A percentile compares a stretch with the other conserved stretches of the same genome.
Conservation (phyloP, 805 yeast genomes). For the Blastobotrys chiropterorum region DNA sequence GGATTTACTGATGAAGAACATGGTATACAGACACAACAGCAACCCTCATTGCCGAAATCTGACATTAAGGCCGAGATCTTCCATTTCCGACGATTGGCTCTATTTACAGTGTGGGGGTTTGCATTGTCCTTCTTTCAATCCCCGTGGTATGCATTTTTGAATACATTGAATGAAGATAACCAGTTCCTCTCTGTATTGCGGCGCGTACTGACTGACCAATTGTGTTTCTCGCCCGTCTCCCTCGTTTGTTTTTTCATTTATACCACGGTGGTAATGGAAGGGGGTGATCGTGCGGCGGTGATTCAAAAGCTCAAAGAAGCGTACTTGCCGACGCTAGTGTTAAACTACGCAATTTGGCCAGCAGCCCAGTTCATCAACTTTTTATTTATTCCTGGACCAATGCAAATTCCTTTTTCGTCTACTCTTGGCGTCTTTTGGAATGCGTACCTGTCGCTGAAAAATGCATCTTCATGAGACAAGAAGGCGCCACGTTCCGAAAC, state of each 20-base stretch:
- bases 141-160: conserved; percentile 82
- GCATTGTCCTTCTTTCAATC: conserved; percentile 76
- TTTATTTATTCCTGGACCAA: conserved; percentile 63
- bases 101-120: conserved; percentile 86
- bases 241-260: conserved; percentile 75
- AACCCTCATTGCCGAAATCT: neutral
- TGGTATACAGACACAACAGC: conserved; percentile 4
- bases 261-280: conserved; percentile 75
- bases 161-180: conserved; percentile 67
- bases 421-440: conserved; percentile 90
- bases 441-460: conserved; percentile 55
- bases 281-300: conserved; percentile 60
- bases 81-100: conserved; percentile 62
- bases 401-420: conserved; percentile 89
- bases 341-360: conserved; percentile 92
- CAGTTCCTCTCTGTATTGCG: conserved; percentile 71
- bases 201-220: conserved; percentile 83
- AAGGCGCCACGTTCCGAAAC: neutral
- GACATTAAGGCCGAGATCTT: conserved; percentile 34
- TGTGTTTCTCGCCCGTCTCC: conserved; percentile 83
- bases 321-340: conserved; percentile 53
- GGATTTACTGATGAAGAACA: conserved; percentile 19
- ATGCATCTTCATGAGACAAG: conserved; percentile 10
- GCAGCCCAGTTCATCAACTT: conserved; percentile 75
- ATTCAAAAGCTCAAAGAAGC: conserved; percentile 55